phyloP scores from a whole-genome alignment of 257 asterid species.

The Capsicum chinense region DNA sequence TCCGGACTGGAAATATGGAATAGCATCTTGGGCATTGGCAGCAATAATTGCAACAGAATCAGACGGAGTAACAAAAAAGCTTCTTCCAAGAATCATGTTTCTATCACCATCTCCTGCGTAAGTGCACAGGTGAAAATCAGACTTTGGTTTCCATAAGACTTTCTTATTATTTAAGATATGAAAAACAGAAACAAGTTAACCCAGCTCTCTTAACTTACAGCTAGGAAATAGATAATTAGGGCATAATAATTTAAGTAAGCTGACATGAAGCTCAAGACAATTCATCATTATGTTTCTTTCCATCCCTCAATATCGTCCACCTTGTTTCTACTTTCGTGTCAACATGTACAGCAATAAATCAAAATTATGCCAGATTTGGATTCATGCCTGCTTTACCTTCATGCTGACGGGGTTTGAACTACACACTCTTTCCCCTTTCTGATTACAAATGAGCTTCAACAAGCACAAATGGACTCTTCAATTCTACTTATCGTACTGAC shows the following conservation, averaged over 20 bases:
- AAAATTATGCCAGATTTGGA: background rate
- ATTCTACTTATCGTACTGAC: background rate
- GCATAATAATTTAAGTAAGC: constrained; percentile 21
- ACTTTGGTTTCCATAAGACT: constrained; percentile 4
- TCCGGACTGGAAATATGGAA: constrained; percentile 83
- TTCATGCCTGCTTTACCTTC: constrained; percentile 27
- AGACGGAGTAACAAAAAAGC: constrained; percentile 94
- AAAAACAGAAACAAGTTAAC: constrained; percentile 1
- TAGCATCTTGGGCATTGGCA: constrained; percentile 87
- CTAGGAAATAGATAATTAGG: constrained; percentile 8
- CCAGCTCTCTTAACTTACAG: background rate
- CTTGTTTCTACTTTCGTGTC: background rate
- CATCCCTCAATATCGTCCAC: constrained; percentile 10
- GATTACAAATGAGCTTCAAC: background rate
- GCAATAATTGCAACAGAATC: constrained; percentile 98
- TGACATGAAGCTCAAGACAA: constrained; percentile 22
- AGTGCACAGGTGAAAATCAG: constrained; percentile 27
- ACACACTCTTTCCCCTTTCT: background rate
- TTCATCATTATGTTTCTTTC: constrained; percentile 2
- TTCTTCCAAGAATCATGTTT: constrained; percentile 94
- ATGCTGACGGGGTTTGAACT: background rate
- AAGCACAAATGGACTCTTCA: background rate
- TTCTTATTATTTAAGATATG: background rate
- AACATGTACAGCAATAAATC: constrained; percentile 15
- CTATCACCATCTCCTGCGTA: constrained; percentile 95